These are phyloP conservation scores for Favolaschia claudopus DNA, from an alignment of 768 basidiomycete species.

Conservation along the genomic window DNA sequence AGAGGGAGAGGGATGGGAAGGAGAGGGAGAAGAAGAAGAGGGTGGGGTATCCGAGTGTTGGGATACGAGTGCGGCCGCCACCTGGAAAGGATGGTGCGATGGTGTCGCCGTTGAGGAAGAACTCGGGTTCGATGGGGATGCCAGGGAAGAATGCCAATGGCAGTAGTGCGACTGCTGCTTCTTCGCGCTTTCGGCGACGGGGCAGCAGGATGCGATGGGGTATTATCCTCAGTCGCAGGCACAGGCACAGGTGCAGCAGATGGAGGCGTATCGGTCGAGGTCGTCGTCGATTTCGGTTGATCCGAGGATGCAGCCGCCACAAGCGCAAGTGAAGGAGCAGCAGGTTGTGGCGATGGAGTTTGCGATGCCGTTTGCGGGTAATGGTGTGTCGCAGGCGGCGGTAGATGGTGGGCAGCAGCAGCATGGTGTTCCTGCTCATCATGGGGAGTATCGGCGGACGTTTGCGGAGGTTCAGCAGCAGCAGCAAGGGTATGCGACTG, in stretches of 20 bases:
- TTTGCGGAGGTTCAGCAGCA: constrained; percentile 28
- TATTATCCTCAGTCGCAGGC: constrained; percentile 16
- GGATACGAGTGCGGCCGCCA: constrained; percentile 57
- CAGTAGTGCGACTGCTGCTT: not conserved
- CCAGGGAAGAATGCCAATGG: not conserved
- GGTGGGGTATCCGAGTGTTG: constrained; percentile 49
- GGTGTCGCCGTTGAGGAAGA: not conserved
- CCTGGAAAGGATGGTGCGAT: constrained; percentile 39
- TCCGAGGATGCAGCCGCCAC: constrained; percentile 20
- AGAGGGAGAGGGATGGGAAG: constrained; percentile 36
- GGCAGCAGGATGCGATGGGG: constrained; percentile 10
- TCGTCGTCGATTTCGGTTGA: constrained; percentile 34
- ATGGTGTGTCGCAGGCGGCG: constrained; percentile 11
- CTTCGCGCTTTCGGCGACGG: constrained; percentile 15
- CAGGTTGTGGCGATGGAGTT: constrained; percentile 20
- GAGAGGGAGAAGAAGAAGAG: constrained; percentile 52
- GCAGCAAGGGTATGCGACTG: constrained; percentile 24
- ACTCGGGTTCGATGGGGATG: not conserved
- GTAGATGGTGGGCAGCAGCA: constrained; percentile 29
- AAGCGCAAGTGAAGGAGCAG: not conserved
- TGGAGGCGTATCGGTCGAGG: constrained; percentile 33
- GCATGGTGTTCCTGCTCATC: constrained; percentile 18
- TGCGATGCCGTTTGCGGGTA: constrained; percentile 21
- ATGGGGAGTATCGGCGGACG: constrained; percentile 21
- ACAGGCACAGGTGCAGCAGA: constrained; percentile 12